Evolutionary conservation across 306 rosid species (phyloP), one percentile per base, ranked within the genome.

Genomic region (Inga laurina): DNA sequence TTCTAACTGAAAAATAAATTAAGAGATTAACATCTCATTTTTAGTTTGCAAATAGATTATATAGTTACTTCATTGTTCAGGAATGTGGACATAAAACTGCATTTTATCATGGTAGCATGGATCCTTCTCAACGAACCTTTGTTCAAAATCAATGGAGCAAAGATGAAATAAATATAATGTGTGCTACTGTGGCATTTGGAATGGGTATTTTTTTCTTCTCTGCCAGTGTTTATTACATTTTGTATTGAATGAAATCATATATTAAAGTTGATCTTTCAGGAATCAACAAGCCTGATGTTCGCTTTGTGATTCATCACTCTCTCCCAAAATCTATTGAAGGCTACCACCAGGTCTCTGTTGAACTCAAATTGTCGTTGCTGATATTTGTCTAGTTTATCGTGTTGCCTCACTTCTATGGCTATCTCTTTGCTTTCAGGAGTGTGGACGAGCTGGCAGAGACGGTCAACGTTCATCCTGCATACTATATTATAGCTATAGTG

Each of bases 391-490:
- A 21, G 37, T 37, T 79, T 75, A n/a, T 86, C 51, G 56, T 64
- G 57, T 62, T 82, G 48, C 84, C 86, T 85, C 75, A 82, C 85
- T 82, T 41, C 34, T 0, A 48, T 45, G 57, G 48, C 68, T 19
- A 45, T 83, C 65, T 35, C 64, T 74, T 84, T 66, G 76, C 83
- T 79, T 84, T 82, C 92, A 96, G 99, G 99, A 96, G 80, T 96
- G 99, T 83, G 98, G 99, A 45, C 97, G 99, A 82, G 99, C 99
- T 85, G 99, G 99, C 87, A 92, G 99, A 88, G 99, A 96, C 84
- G 99, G 99, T 84, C 99, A 83, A 77, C 91, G 84, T 71, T 84
- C 99, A 68, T 96, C 99, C 74, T 96, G 99, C 84, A 85, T 96
- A 84, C 81, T 96, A 81, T 96, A 94, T 82, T 96, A 96, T 82